Evolutionary conservation across 106 monocot genomes (phyloP), one percentile per base, ranked within the genome.

Genomic region (Dendrobium huoshanense): DNA sequence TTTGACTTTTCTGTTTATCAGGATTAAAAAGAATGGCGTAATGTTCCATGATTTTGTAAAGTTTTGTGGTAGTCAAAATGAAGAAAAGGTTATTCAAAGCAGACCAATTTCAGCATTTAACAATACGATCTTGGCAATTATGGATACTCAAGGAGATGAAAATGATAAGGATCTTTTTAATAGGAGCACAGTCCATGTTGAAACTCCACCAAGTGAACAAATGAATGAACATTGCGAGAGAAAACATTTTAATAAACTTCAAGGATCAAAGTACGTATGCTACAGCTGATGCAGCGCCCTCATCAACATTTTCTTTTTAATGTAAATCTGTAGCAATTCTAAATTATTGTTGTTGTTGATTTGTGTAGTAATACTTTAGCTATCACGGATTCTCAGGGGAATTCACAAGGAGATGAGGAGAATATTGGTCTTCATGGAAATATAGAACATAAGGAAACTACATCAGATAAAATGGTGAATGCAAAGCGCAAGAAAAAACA

Each of bases 381-480:
- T 27, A 51, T 27, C 27, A 76, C 25, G 41, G 27, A 76, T 27
- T 48, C 76, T 76, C 24, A 47, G 11, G 49, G 45, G 25, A 27
- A 76, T 49, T 76, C 27, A 49, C 25, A 6, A 51, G 49, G 11
- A 49, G 76, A 47, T 15, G 76, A 48, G 11, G 41, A 49, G 76
- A 45, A 76, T 49, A n/a, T 74, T 74, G 25, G 24, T 51, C 24
- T 76, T 76, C 76, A 74, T 41, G 74, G 74, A 74, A 41, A 41
- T 43, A 74, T 20, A n/a, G 42, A 5, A 19, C 15, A 27, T 13
- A 27, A 48, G 27, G 49, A 22, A 76, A 27, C 25, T 51, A 19
- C 43, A n/a, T 51, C 76, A 76, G 4, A 27, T 48, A 49, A 48
- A 76, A 47, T 76, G 47, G 25, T 37, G 45, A 47, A 51, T 13